These are phyloP conservation scores for Lolium multiflorum DNA, from an alignment of 176 grass and related monocot genomes.

Conservation along the genomic window DNA sequence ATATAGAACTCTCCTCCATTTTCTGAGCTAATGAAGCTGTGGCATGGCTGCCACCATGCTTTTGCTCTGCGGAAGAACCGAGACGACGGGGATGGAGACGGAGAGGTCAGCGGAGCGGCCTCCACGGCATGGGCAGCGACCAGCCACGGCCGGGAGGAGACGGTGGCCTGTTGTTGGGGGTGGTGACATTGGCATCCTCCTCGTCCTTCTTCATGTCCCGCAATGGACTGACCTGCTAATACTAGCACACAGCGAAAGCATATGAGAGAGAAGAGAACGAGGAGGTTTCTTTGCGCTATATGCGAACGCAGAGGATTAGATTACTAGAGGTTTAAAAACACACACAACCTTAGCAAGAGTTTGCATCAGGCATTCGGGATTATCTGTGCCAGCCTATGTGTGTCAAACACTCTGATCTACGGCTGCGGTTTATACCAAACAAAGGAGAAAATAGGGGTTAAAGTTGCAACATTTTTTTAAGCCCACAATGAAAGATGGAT, in stretches of 20 bases:
- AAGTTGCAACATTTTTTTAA: background rate
- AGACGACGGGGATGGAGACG: conserved; percentile 17
- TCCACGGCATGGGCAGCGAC: background rate
- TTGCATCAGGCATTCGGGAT: conserved; percentile 29
- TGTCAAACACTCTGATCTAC: background rate
- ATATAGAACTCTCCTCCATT: conserved; percentile 51
- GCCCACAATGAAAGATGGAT: background rate
- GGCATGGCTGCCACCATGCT: conserved; percentile 46
- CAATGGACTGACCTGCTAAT: conserved; percentile 2
- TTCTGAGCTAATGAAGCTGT: conserved; percentile 32
- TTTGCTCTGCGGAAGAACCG: conserved; percentile 44
- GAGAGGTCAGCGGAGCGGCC: conserved; percentile 45
- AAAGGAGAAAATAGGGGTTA: background rate
- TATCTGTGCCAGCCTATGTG: conserved; percentile 36
- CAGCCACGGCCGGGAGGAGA: conserved; percentile 13
- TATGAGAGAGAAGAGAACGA: background rate
- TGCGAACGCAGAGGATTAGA: conserved; percentile 42
- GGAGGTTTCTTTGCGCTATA: conserved; percentile 48
- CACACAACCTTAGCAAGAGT: conserved; percentile 37
- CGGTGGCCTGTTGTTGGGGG: conserved; percentile 24
- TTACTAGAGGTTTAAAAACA: conserved; percentile 52
- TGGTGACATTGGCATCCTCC: conserved; percentile 43
- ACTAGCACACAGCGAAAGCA: conserved; percentile 31
- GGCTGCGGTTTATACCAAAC: background rate
- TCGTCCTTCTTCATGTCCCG: conserved; percentile 49